phyloP scores from a whole-genome alignment of 331 rosid genomes.

The Acacia concinna region DNA sequence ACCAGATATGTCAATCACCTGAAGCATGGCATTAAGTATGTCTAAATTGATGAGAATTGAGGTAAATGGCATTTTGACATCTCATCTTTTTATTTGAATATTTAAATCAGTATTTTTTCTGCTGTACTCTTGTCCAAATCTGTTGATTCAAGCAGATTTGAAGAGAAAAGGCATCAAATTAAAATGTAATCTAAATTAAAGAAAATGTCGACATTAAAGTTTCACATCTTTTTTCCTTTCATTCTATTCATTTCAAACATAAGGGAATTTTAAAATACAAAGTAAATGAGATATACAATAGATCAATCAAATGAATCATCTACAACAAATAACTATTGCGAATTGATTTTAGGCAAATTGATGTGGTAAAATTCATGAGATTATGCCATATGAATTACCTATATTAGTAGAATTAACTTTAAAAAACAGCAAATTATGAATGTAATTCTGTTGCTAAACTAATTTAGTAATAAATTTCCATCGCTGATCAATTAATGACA shows the following conservation, averaged over 20 bases:
- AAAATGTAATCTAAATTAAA: neutral
- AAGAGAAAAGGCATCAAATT: neutral
- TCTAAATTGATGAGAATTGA: neutral
- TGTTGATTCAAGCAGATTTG: neutral
- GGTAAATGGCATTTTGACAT: neutral
- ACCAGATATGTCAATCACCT: neutral
- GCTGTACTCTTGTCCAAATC: neutral
- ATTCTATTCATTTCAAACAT: neutral
- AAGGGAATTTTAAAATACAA: neutral
- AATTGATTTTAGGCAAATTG: neutral
- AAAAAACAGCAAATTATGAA: too few species aligned
- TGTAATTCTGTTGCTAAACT: too few species aligned
- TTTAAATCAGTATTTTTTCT: neutral
- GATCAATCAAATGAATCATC: constrained; percentile 11
- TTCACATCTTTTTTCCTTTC: too few species aligned
- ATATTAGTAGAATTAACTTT: neutral
- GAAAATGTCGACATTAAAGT: neutral
- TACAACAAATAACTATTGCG: neutral
- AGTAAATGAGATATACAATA: constrained; percentile 3
- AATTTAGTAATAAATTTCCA: too few species aligned
- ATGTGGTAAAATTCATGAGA: neutral
- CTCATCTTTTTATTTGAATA: neutral
- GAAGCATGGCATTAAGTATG: neutral
- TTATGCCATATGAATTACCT: neutral
- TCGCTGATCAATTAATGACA: too few species aligned